Evolutionary conservation across 2,329 filamentous ascomycete genomes (phyloP), one percentile per base, ranked within the genome.

Genomic region (Alternaria sp.): DNA sequence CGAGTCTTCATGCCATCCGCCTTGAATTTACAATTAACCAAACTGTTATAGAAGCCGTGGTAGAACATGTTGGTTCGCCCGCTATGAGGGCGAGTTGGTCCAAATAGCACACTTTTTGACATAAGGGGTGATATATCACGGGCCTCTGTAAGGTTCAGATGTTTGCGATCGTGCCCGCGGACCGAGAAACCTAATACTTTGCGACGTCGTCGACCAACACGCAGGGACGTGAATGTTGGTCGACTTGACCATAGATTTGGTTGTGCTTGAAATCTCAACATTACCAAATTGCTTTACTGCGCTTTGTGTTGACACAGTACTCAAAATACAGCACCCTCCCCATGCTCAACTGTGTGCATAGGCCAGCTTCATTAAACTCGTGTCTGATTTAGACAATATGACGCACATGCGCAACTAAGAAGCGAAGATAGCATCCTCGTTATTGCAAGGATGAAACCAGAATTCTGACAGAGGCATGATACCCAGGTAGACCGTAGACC

Each of bases 141-240:
- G 44, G 21, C 44, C 44, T 48, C 44, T 33, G 21, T 48, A 36
- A 48, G 44, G 44, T 48, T 48, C 31, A 48, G 14, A 48, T 48
- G 21, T 34, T 48, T 48, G 21, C 31, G 44, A 48, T 36, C 21
- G 44, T 48, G 44, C 44, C n/a, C 14, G 44, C 44, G 44, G 31
- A 34, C 44, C 44, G 44, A 34, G 44, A 34, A 40, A 34, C 44
- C 31, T 48, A 48, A 48, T 36, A 23, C 44, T 48, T 13, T 34
- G 44, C 21, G 21, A 48, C 21, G 29, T n/a, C 44, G 2, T 48
- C 21, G 44, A 48, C 44, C 44, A 48, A 24, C 44, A 48, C 24
- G 44, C 31, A 36, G 31, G 44, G 44, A 48, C 31, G 44, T 48
- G 44, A n/a, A 11, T 48, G 7, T 24, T 7, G 44, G 44, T 48